Evolutionary conservation across 2,329 filamentous ascomycete species (phyloP).

Genomic region (Colletotrichum sublineola): DNA sequence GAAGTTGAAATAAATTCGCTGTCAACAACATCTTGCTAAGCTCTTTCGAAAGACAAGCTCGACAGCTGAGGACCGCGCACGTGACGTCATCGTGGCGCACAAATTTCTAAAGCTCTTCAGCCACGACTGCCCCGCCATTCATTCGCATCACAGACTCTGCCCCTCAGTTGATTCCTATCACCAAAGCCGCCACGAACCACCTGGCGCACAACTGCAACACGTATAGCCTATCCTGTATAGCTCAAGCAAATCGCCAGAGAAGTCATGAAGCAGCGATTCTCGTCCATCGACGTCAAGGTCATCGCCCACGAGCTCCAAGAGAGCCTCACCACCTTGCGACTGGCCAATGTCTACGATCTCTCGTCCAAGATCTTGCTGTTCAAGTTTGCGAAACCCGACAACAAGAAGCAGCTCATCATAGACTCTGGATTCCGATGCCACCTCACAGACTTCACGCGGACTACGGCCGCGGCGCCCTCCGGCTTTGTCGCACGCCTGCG

Average conservation of each 20-base stretch:
- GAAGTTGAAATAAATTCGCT: neutral
- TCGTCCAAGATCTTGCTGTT: conserved; percentile 95
- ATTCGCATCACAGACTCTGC: conserved; percentile 34
- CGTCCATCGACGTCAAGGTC: conserved; percentile 85
- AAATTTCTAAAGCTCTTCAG: conserved; percentile 22
- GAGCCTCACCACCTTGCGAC: conserved; percentile 80
- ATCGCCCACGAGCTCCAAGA: conserved; percentile 92
- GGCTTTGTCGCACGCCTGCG: conserved; percentile 87
- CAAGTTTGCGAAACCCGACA: conserved; percentile 92
- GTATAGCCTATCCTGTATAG: neutral
- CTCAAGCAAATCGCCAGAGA: neutral
- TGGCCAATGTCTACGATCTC: conserved; percentile 96
- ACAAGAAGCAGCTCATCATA: conserved; percentile 89
- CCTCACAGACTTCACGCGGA: conserved; percentile 89
- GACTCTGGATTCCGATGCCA: conserved; percentile 98
- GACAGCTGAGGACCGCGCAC: neutral
- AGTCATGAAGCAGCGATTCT: conserved; percentile 84
- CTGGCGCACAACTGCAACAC: conserved; percentile 7
- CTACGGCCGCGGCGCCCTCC: conserved; percentile 86
- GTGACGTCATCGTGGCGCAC: conserved; percentile 41
- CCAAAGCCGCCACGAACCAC: conserved; percentile 18
- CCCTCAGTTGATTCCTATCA: conserved; percentile 30
- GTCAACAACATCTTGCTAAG: neutral
- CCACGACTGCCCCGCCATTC: conserved; percentile 42
- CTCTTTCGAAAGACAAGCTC: too few species aligned